Percentiles rank a stretch among this genome's conserved stretches.
phyloP scores from a whole-genome alignment of 306 rosid species.

The Amphicarpaea edgeworthii region DNA sequence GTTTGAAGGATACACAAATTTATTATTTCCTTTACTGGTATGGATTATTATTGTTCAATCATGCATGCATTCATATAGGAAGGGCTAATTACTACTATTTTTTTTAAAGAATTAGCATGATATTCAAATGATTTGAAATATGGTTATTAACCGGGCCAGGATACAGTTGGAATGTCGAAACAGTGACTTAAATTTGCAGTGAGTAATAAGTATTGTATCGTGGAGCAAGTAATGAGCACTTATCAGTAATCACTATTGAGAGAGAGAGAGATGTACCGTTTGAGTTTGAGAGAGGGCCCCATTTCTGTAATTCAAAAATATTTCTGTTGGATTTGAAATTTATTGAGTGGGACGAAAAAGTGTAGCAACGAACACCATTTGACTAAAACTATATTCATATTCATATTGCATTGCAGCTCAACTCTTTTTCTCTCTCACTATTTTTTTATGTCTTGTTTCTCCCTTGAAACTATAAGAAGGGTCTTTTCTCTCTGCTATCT shows the following conservation, averaged over 20 bases:
- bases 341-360: conserved; percentile 65
- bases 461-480: conserved; percentile 53
- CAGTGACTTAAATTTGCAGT: background rate
- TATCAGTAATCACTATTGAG: conserved; percentile 10
- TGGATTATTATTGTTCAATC: background rate
- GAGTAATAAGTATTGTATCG: background rate
- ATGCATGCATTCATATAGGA: background rate
- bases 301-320: conserved; percentile 59
- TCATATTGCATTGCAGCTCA: conserved; percentile 10
- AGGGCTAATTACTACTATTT: too few relatives aligned
- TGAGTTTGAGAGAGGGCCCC: conserved; percentile 75
- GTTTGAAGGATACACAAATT: background rate
- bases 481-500: conserved; percentile 14
- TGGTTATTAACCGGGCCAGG: background rate
- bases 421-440: background rate
- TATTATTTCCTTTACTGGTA: background rate
- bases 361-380: conserved; percentile 42
- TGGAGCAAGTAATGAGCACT: conserved; percentile 16
- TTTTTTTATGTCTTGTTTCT: conserved; percentile 37
- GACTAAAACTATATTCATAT: conserved; percentile 35
- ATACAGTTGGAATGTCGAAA: conserved; percentile 9
- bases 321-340: conserved; percentile 65
- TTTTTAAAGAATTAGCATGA: background rate
- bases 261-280: conserved; percentile 64
- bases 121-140: background rate